These are phyloP conservation scores for Climacium dendroides DNA, from an alignment of 225 moss, liverwort and hornwort species.

Conservation along the genomic window DNA sequence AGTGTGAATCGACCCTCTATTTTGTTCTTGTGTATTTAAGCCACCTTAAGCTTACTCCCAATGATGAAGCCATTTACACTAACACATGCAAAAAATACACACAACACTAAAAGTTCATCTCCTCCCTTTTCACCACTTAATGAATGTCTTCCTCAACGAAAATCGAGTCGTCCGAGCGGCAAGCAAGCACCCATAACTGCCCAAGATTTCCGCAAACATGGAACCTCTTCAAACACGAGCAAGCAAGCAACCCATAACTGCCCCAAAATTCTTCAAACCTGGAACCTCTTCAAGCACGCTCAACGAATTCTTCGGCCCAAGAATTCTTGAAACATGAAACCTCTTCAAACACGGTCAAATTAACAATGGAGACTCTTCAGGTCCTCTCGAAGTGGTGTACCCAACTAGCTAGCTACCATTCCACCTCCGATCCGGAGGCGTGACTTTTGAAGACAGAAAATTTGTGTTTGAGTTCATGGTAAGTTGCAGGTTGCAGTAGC, in stretches of 20 bases:
- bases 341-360: neutral
- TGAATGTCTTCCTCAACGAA: neutral
- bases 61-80: neutral
- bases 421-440: neutral
- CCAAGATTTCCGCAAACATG: neutral
- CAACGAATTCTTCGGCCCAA: neutral
- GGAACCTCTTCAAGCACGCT: neutral
- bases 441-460: neutral
- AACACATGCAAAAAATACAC: neutral
- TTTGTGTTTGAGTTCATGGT: neutral
- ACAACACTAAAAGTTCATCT: neutral
- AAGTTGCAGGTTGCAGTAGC: neutral
- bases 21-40: neutral
- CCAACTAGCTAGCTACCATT: neutral
- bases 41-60: neutral
- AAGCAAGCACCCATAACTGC: neutral
- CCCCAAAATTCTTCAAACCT: neutral
- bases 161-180: neutral
- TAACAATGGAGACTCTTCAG: neutral
- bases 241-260: neutral
- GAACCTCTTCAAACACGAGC: neutral
- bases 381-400: neutral
- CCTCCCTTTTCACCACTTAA: neutral
- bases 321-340: neutral
- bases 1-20: neutral